These are phyloP conservation scores for Mucor mucedo DNA, from an alignment of 371 early-diverging fungal genomes.

Conservation along the genomic window DNA sequence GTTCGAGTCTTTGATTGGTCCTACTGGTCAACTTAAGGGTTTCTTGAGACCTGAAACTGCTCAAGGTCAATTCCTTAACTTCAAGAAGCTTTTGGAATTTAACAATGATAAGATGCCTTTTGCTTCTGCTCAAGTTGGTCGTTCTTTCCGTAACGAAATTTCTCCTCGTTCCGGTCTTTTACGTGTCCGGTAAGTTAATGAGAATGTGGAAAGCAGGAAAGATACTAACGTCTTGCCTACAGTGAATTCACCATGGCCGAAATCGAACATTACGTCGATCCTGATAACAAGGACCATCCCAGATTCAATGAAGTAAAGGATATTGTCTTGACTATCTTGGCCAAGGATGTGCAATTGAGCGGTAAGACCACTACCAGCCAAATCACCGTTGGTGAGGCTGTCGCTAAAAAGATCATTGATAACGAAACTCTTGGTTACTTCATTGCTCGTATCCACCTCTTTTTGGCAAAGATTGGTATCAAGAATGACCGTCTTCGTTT, in stretches of 20 bases:
- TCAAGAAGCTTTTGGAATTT: conserved; percentile 96
- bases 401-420: conserved; percentile 87
- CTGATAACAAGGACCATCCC: conserved; percentile 91
- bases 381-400: conserved; percentile 96
- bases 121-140: conserved; percentile 98
- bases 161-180: conserved; percentile 97
- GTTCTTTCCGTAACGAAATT: conserved; percentile 99
- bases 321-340: conserved; percentile 78
- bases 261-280: conserved; percentile 99
- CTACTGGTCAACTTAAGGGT: conserved; percentile 94
- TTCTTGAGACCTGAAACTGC: conserved; percentile 99
- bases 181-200: conserved; percentile 83
- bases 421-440: conserved; percentile 99
- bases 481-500: conserved; percentile 90
- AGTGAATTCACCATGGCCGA: conserved; percentile 99
- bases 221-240: neutral
- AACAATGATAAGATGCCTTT: conserved; percentile 99
- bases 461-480: conserved; percentile 95
- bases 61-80: conserved; percentile 99
- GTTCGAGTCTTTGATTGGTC: conserved; percentile 99
- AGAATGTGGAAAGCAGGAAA: neutral
- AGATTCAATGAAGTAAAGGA: conserved; percentile 89
- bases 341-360: conserved; percentile 77
- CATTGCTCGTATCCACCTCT: conserved; percentile 93
- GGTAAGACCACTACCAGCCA: conserved; percentile 73